Evolutionary conservation across 2,329 filamentous ascomycete genomes (phyloP).

Genomic region (Trematosphaeria pertusa): DNA sequence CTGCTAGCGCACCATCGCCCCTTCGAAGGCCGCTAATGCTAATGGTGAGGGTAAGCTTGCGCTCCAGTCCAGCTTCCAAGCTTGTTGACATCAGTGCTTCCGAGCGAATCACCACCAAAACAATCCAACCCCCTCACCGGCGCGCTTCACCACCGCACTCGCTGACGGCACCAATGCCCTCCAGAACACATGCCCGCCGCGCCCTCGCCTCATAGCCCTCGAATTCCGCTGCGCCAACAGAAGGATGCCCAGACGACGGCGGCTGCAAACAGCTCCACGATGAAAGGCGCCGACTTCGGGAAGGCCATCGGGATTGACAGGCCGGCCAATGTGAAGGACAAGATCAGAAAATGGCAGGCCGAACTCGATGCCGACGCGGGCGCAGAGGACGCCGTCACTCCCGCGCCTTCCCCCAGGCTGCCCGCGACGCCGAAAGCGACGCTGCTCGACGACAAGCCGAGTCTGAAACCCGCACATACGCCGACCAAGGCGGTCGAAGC

Average conservation of each 20-base stretch:
- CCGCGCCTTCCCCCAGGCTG: slow-evolving; percentile 23
- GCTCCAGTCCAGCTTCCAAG: too few relatives aligned
- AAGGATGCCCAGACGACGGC: slow-evolving; percentile 40
- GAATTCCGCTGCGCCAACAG: slow-evolving; percentile 18
- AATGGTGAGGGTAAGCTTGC: too few relatives aligned
- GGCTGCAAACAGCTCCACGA: slow-evolving; percentile 34
- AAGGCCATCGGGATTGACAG: slow-evolving; percentile 51
- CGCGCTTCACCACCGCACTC: slow-evolving; percentile 8
- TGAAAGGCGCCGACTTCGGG: slow-evolving; percentile 47
- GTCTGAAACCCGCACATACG: slow-evolving; percentile 34
- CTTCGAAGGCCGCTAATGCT: too few relatives aligned
- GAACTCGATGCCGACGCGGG: slow-evolving; percentile 68
- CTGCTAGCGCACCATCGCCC: background rate
- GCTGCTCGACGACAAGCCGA: slow-evolving; percentile 34
- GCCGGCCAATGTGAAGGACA: slow-evolving; percentile 67
- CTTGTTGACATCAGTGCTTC: too few relatives aligned
- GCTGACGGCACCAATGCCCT: slow-evolving; percentile 14
- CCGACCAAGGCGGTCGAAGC: slow-evolving; percentile 32
- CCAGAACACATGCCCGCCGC: slow-evolving; percentile 15
- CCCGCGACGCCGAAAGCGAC: slow-evolving; percentile 34
- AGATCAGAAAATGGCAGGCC: slow-evolving; percentile 86
- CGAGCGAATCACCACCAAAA: too few relatives aligned
- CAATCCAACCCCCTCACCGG: slow-evolving; percentile 8
- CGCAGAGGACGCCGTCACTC: slow-evolving; percentile 19
- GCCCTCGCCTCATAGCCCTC: slow-evolving; percentile 12